Base-by-base conservation (phyloP, 192 early-diverging fungal species). In the Allomyces macrogynus region DNA sequence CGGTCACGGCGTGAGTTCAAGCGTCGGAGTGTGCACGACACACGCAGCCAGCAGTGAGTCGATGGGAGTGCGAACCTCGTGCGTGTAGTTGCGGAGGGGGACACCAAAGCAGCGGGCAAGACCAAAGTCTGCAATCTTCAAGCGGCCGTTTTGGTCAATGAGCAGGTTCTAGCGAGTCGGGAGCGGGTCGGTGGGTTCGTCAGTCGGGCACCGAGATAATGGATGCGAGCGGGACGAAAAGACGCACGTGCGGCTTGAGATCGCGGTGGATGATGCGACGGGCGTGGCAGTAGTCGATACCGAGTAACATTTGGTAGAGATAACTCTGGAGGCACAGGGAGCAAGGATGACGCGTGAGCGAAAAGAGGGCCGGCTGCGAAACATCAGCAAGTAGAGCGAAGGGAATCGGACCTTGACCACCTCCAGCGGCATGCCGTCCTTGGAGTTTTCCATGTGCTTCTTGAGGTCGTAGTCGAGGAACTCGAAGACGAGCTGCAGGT, bases 51-150 rank as follows among this genome's bases (percentile, higher is more conserved):
- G 12, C 16, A 57, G 9, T 57, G 20, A 57, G 20, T 57, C 16
- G 49, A 57, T 27, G 60, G 24, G 18, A 68, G 26, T n/a, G n/a
- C 24, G 24, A 20, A 81, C 80, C 71, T 98, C 90, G 70, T 95
- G 93, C 43, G 95, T 97, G 78, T 93, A 95, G 24, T 88, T 78
- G 23, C 92, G 83, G 72, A 99, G 72, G 8, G 96, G 93, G 11
- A 96, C 81, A 22, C 88, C 91, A 72, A 94, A 92, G 0, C 89
- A 86, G 16, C 96, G 85, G 1, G 92, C 93, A 27, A 99, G 81
- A 25, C 96, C 96, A 75, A 99, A 92, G 74, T 99, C 96, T 14
- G 93, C 94, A 10, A 99, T 77, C 63, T 93, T 97, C 42, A 99
- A 77, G 71, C 79, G 89, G 4, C 89, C 89, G 0, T 78, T 72